Evolutionary conservation across 2,329 filamentous ascomycete genomes (phyloP), one percentile per base, ranked within the genome.

Genomic region (Emmonsiellopsis sp.): DNA sequence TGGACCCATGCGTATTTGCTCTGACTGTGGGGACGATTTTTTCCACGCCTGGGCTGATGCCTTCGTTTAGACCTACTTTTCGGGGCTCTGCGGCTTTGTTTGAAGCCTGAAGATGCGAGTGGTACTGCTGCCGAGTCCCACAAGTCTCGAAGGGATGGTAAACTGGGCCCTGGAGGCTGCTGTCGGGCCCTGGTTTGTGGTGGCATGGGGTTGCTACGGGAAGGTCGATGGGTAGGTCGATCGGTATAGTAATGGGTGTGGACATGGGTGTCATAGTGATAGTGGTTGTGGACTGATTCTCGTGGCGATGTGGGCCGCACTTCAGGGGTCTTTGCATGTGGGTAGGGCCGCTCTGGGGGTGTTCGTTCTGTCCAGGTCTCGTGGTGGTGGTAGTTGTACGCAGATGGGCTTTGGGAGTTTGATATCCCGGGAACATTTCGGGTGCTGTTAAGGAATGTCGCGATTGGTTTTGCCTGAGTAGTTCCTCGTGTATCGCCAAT

Each of bases 251-350:
- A 46, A 42, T 52, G 49, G n/a, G 55, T 44, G 57, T 64, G 53
- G 62, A 57, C 27, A 61, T 62, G 51, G 62, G 63, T 55, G 67
- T 66, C 64, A 64, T 65, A 63, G 66, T 72, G 64, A 62, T 67
- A 59, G 62, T 72, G 68, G 64, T 68, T 68, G 65, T 72, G 65
- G 65, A 71, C 65, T 63, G 56, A 39, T 55, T 61, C 50, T 37
- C 53, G 49, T 56, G 55, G 17, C 21, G 46, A 11, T 11, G 46
- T 5, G 17, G 17, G 11, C 17, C 5, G 33, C 34, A 31, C 31
- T 14, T 11, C 21, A 49, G 46, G 31, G 32, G 10, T 49, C 21
- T 14, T 33, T 37, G 32, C n/a, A 3, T n/a, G n/a, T 32, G 33
- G 17, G 36, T 40, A 27, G 21, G 21, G 21, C 5, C 21, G 21